Base-by-base conservation (phyloP, 768 basidiomycete genomes). In the Dendrothele bispora region DNA sequence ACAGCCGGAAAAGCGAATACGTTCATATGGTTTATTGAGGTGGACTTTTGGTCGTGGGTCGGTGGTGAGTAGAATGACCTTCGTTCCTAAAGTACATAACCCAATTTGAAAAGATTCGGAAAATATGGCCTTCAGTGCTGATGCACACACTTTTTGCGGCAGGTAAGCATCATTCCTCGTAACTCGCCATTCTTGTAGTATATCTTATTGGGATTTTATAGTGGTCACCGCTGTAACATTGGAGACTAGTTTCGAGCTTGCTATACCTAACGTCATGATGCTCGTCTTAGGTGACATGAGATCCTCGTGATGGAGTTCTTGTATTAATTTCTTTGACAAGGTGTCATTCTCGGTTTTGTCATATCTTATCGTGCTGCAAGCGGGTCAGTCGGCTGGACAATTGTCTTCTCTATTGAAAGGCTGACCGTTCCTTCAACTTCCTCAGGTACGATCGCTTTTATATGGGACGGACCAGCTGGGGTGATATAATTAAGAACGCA, bases 61-160 rank as follows among this genome's bases (percentile, higher is more conserved):
- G 7, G 74, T 75, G 52, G 73, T 74, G 51, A 21, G 67, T 59
- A 3, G n/a, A 4, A 26, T 7, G 7, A 4, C 27, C 11, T 7
- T 17, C 38, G 24, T 36, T 14, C 38, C 27, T 5, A 14, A 7
- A 15, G 29, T 1, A 46, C 21, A 26, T 3, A 21, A n/a, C 14
- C 28, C 15, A 25, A 27, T 12, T 20, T 17, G 5, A 22, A 21
- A 52, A 76, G 73, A 71, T 84, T 11, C 83, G 79, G 77, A 72
- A 75, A 44, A 83, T 84, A 55, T 86, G 83, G 83, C 82, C 82
- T 2, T 82, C 82, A 0, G 82, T 84, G 2, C 52, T 82, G n/a
- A 58, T 84, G 21, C 79, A 84, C 59, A 83, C 83, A 4, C 41
- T 70, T 4, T 82, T 83, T 54, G 80, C 82, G 5, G 74, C 71